Evolutionary conservation across 75 land plant species (phyloP).

Genomic region (Pinus tabuliformis): DNA sequence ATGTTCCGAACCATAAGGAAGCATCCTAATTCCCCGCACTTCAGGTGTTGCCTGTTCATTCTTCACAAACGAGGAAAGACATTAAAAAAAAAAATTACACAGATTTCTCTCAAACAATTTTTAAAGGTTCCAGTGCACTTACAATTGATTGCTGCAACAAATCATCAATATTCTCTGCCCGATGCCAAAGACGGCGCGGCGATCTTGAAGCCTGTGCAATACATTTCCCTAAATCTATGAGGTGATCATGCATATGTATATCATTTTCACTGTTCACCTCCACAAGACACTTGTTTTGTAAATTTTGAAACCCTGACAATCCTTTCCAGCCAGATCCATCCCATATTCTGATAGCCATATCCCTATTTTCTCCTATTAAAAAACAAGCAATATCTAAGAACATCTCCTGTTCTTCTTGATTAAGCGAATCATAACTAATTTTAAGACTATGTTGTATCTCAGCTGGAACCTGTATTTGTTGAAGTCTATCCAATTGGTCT

Average conservation of each 20-base stretch:
- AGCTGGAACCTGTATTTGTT: background rate
- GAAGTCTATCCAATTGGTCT: background rate
- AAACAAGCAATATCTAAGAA: conserved; percentile 1
- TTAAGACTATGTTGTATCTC: background rate
- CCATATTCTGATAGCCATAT: background rate
- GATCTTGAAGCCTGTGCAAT: background rate
- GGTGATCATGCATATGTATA: background rate
- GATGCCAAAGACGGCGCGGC: too few relatives aligned
- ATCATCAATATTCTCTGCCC: too few relatives aligned
- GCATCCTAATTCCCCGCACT: too few relatives aligned
- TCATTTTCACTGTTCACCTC: background rate
- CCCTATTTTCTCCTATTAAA: background rate
- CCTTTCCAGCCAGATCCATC: conserved; percentile 2
- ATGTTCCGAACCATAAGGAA: too few relatives aligned
- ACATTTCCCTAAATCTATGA: background rate
- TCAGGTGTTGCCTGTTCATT: too few relatives aligned
- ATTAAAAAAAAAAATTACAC: too few relatives aligned
- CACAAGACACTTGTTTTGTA: background rate
- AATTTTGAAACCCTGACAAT: background rate
- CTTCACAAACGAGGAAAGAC: too few relatives aligned
- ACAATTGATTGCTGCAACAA: too few relatives aligned
- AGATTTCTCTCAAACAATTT: too few relatives aligned
- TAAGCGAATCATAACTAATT: background rate
- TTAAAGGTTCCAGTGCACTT: too few relatives aligned
- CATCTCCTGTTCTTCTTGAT: background rate